Conservation (phyloP, 202 grass and related monocot genomes). For the Alloteropsis angusta region DNA sequence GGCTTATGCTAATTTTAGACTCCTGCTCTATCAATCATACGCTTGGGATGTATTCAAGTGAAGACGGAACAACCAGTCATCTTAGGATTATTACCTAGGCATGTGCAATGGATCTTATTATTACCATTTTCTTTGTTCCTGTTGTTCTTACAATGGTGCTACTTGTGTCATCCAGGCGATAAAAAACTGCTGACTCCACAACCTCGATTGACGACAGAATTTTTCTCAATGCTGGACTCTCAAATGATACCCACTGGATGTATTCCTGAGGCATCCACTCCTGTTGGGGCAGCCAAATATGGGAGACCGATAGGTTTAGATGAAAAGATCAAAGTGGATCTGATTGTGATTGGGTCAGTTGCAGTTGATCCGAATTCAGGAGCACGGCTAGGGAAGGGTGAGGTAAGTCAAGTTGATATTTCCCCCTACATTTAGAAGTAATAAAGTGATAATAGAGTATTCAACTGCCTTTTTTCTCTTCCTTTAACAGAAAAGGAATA, state of each 20-base stretch:
- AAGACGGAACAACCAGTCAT: not conserved
- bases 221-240: constrained; percentile 64
- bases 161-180: constrained; percentile 37
- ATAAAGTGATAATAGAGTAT: not conserved
- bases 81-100: not conserved
- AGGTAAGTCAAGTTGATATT: constrained; percentile 39
- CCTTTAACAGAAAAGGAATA: not conserved
- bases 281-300: constrained; percentile 77
- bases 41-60: not conserved
- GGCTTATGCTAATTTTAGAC: too few relatives aligned
- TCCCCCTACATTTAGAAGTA: not conserved
- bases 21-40: not conserved
- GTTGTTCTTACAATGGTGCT: not conserved
- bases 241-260: constrained; percentile 43
- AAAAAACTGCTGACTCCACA: constrained; percentile 84
- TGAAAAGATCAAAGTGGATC: constrained; percentile 72
- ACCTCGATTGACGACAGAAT: constrained; percentile 57
- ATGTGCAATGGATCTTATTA: not conserved
- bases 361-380: constrained; percentile 84
- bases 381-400: constrained; percentile 74
- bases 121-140: not conserved
- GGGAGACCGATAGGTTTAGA: constrained; percentile 64
- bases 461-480: not conserved
- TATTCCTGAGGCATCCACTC: constrained; percentile 70
- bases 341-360: constrained; percentile 82